phyloP scores from a whole-genome alignment of 2,329 filamentous ascomycete species.

The Botryosphaeria agaves region DNA sequence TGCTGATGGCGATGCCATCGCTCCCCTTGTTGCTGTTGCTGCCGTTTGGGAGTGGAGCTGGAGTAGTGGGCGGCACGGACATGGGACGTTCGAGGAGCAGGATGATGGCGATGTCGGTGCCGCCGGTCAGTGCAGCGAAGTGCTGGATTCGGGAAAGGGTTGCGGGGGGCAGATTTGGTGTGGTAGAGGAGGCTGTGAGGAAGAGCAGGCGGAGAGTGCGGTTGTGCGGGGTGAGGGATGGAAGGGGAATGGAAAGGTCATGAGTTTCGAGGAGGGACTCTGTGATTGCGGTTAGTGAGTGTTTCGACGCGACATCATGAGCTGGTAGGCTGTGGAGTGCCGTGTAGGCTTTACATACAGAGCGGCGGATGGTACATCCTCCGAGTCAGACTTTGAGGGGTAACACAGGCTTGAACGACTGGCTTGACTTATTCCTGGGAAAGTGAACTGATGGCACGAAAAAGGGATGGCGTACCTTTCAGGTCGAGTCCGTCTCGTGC shows the following conservation, averaged over 20 bases:
- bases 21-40: background rate
- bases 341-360: too few relatives aligned
- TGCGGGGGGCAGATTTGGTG: conserved; percentile 5
- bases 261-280: conserved; percentile 17
- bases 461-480: conserved; percentile 12
- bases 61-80: conserved; percentile 4
- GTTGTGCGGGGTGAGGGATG: conserved; percentile 2
- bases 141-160: conserved; percentile 14
- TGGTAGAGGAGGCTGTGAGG: conserved; percentile 10
- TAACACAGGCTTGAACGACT: too few relatives aligned
- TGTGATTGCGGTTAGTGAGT: too few relatives aligned
- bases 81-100: conserved; percentile 14
- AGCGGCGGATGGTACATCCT: too few relatives aligned
- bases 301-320: too few relatives aligned
- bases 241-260: conserved; percentile 15
- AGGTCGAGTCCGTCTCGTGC: conserved; percentile 10
- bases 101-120: conserved; percentile 12
- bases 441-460: background rate
- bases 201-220: conserved; percentile 13
- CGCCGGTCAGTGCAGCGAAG: conserved; percentile 12
- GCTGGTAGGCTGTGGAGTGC: background rate
- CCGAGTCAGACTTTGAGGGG: too few relatives aligned
- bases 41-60: conserved; percentile 1
- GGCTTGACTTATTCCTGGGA: too few relatives aligned
- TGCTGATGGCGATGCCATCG: background rate